Evolutionary conservation across 306 rosid species (phyloP), one percentile per base, ranked within the genome.

Genomic region (Coriaria nepalensis): DNA sequence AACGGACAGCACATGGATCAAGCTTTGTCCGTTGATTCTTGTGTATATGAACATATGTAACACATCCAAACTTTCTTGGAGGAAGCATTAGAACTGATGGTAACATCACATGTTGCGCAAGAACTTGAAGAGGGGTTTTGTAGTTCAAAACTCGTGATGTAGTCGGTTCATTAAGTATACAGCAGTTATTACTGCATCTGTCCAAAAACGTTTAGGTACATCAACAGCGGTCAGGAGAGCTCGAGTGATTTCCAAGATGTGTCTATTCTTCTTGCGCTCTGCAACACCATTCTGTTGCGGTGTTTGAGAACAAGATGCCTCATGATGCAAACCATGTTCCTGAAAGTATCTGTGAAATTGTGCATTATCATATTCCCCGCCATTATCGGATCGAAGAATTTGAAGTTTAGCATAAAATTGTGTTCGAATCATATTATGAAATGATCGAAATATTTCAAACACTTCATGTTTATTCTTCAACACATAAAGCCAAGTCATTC

Each of bases 21-120:
- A 42, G 45, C 6, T 42, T 42, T 9, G 45, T 42, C n/a, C 45
- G 5, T 4, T 42, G 10, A 42, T 42, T 42, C 11, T 42, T 42
- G n/a, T 42, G 11, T 6, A 42, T 6, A 10, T 42, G 45, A 10
- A 42, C 45, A 45, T 45, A 45, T 11, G 49, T 13, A 45, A 45
- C 49, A 45, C 49, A 45, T 11, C 49, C 49, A 45, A 45, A 45
- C 32, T 9, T 45, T 45, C 49, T 9, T 45, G 49, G n/a, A n/a
- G 49, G 5, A 14, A 45, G 49, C 20, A 45, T 45, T 10, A 45
- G 32, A 13, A 45, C 49, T 11, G 49, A 45, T 4, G 49, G 49
- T 13, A 45, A 45, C 5, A 5, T 11, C 49, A 45, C 32, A 45
- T 12, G 32, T 45, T 45, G 20, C 5, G 49, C 20, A 12, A 45